Evolutionary conservation across 2,329 filamentous ascomycete species (phyloP).

Genomic region (Scedosporium aurantiacum): DNA sequence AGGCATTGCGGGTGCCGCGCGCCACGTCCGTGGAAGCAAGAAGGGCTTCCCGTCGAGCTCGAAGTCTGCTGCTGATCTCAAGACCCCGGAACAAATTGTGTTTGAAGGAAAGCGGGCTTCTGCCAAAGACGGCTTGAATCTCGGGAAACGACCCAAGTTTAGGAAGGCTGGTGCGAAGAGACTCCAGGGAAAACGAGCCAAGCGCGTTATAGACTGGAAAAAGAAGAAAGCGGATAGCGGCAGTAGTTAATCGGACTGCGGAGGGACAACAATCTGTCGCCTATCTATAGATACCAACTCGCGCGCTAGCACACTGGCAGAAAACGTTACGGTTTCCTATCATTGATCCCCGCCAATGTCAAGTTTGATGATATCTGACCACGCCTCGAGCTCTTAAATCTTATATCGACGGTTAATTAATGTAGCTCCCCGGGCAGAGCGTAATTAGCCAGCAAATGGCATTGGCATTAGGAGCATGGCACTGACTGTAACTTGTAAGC

Average conservation of each 20-base stretch:
- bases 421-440: too few species aligned
- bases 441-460: too few species aligned
- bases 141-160: constrained; percentile 45
- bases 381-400: too few species aligned
- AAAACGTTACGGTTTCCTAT: not conserved
- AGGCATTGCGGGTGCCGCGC: constrained; percentile 53
- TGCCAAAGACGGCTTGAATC: constrained; percentile 48
- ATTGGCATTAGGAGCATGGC: too few species aligned
- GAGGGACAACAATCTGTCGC: not conserved
- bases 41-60: constrained; percentile 14
- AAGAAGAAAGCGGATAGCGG: constrained; percentile 19
- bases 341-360: not conserved
- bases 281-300: not conserved
- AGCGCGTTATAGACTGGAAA: constrained; percentile 33
- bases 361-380: too few species aligned
- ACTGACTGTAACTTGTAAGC: too few species aligned
- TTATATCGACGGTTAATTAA: too few species aligned
- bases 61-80: constrained; percentile 22
- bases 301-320: not conserved
- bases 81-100: constrained; percentile 59
- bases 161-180: constrained; percentile 23
- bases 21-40: constrained; percentile 26
- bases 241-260: not conserved
- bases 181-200: constrained; percentile 26
- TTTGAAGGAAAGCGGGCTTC: constrained; percentile 73